Evolutionary conservation across 306 rosid genomes (phyloP).

Genomic region (Pyrus pyrifolia): DNA sequence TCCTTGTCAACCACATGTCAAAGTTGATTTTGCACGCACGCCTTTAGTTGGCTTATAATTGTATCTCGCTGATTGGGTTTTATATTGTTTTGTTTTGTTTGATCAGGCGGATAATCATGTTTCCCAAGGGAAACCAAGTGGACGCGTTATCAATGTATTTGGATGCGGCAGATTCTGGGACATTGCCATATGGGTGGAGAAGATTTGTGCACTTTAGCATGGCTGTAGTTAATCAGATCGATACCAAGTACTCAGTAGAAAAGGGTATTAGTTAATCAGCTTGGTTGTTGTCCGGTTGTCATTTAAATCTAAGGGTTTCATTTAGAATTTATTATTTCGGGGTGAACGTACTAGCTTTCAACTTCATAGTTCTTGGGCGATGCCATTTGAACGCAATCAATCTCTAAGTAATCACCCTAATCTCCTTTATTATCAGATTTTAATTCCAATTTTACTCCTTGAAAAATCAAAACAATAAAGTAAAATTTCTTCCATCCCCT

Average conservation of each 20-base stretch:
- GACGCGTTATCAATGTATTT: slow-evolving; percentile 48
- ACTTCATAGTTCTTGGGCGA: background rate
- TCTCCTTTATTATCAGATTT: background rate
- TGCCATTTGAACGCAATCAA: background rate
- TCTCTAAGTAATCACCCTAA: background rate
- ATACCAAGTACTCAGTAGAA: slow-evolving; percentile 54
- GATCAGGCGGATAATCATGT: slow-evolving; percentile 52
- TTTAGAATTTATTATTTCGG: background rate
- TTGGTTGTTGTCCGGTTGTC: background rate
- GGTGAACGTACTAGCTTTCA: background rate
- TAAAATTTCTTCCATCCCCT: background rate
- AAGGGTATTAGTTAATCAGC: slow-evolving; percentile 63
- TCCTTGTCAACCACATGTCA: background rate
- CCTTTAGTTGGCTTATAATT: background rate
- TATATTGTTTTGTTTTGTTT: slow-evolving; percentile 14
- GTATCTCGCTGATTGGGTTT: background rate
- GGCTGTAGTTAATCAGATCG: slow-evolving; percentile 66
- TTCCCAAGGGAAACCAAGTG: slow-evolving; percentile 89
- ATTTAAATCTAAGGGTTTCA: background rate
- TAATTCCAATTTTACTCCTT: background rate
- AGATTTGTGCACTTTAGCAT: slow-evolving; percentile 42
- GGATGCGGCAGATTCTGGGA: slow-evolving; percentile 49
- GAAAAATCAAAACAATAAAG: background rate
- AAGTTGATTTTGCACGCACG: background rate
- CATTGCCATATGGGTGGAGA: slow-evolving; percentile 43